Base-by-base conservation (phyloP, 2,329 filamentous ascomycete species). In the Aplosporella prunicola region DNA sequence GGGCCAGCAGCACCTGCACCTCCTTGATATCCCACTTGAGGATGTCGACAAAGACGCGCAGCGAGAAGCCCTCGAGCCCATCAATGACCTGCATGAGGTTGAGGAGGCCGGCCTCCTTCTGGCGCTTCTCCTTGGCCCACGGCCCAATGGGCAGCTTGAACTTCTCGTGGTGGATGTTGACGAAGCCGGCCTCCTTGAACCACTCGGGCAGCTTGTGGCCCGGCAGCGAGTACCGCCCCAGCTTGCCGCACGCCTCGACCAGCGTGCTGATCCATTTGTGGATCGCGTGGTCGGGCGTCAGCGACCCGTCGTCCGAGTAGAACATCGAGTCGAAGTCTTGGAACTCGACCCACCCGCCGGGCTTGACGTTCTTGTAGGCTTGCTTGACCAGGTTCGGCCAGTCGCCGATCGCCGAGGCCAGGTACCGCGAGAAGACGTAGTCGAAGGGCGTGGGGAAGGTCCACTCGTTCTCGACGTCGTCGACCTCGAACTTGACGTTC, bases 381-480 rank as follows among this genome's bases (percentile, higher is more conserved):
- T 55, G 50, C 10, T 13, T 32, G 2, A 49, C 44, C 18, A 59
- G 46, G 17, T 40, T 35, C 30, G 53, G 51, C 57, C 57, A 61
- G 44, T 61, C 55, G 22, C 34, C 40, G 15, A 61, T 56, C 15
- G 45, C 38, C 11, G 54, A 53, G 8, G 38, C 44, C 43, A 61
- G 29, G 32, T 51, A 52, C 23, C 57, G 52, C 27, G 45, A 42
- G 40, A 60, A 56, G 15, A 60, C 55, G 35, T 51, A 54, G 42
- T 60, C 55, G 39, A 58, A 60, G 2, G 39, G 40, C 31, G 46
- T 41, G 9, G 46, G 28, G 24, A 57, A 58, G 5, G 57, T 46
- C 61, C 61, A 64, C 11, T 60, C 55, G 22, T 49, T 46, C 41
- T 63, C 59, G 34, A 53, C 54, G 39, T 64, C 59, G 48, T 64